Evolutionary conservation across 75 land plant species (phyloP).

Genomic region (Larix kaempferi): DNA sequence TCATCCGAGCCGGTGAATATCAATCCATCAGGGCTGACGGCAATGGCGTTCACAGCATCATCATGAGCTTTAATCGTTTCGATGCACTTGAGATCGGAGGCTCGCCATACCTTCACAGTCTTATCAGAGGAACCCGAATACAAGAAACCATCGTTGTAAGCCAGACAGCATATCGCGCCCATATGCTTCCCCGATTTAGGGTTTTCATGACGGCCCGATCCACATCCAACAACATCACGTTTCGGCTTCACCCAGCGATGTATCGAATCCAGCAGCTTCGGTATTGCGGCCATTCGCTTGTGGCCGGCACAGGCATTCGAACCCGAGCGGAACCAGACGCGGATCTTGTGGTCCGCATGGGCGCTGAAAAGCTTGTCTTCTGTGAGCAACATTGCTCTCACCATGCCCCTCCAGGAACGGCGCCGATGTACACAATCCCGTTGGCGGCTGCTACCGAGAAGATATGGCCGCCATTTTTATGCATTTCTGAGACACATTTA

Average conservation of each 20-base stretch:
- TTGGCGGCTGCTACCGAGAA: no score
- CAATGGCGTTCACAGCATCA: constrained; percentile 46
- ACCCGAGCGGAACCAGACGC: constrained; percentile 37
- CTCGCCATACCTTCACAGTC: constrained; percentile 66
- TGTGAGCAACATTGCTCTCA: constrained; percentile 25
- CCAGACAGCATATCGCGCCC: constrained; percentile 28
- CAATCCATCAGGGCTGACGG: constrained; percentile 19
- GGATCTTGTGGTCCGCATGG: constrained; percentile 51
- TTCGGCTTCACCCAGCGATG: constrained; percentile 43
- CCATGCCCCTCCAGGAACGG: constrained; percentile 48
- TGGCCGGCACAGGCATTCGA: constrained; percentile 27
- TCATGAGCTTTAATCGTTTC: constrained; percentile 55
- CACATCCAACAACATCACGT: constrained; percentile 45
- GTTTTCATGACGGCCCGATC: background rate
- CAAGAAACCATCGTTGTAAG: constrained; percentile 28
- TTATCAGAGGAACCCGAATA: constrained; percentile 65
- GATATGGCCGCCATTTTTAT: no score
- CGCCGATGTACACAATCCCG: constrained; percentile 4
- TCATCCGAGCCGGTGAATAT: constrained; percentile 59
- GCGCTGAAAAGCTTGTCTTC: constrained; percentile 7
- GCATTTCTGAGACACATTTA: no score
- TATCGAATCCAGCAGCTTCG: constrained; percentile 40
- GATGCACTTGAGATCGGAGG: constrained; percentile 31
- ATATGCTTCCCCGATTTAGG: constrained; percentile 11
- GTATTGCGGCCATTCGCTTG: constrained; percentile 54